Evolutionary conservation across 169 alveolate species (phyloP), one percentile per base, ranked within the genome.

Genomic region (Plasmodium ovale): DNA sequence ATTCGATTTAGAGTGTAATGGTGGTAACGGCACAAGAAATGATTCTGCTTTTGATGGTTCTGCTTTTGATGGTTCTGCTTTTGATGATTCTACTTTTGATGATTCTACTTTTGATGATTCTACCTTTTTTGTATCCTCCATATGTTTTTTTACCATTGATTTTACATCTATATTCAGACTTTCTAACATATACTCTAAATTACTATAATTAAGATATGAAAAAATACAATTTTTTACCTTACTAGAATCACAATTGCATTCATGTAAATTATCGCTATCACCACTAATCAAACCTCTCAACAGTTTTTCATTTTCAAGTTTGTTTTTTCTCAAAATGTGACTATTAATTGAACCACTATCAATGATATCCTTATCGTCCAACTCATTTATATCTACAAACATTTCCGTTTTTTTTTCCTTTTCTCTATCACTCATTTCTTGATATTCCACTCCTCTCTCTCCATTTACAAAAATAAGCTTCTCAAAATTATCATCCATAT

Each of bases 361-460:
- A 7, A 49, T 42, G 7, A 71, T 25, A 6, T 64, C 90, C 7
- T 82, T 49, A 51, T 82, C 82, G 33, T 82, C 90, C 29, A 82
- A 65, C 19, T 82, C 65, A 29, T 82, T 82, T 10, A 82, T 69
- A n/a, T 82, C 90, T 33, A 53, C 90, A 51, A 82, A 82, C 90
- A 64, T 82, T 12, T 23, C 72, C 3, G 72, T 82, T 42, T 82
- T 82, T 44, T 82, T 82, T 29, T 82, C 90, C 31, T 82, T 82
- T 47, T 82, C 90, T 56, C 5, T 59, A 35, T 65, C 70, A 39
- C 70, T 82, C 72, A 82, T 82, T 65, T 47, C 72, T 19, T 65
- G 53, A 53, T 65, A 51, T 21, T 44, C 65, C 21, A 31, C 37
- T 9, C 29, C 58, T 6, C 44, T 29, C n/a, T 65, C 47, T 64